phyloP scores from a whole-genome alignment of 371 early-diverging fungal genomes.

The Apophysomyces sp. region DNA sequence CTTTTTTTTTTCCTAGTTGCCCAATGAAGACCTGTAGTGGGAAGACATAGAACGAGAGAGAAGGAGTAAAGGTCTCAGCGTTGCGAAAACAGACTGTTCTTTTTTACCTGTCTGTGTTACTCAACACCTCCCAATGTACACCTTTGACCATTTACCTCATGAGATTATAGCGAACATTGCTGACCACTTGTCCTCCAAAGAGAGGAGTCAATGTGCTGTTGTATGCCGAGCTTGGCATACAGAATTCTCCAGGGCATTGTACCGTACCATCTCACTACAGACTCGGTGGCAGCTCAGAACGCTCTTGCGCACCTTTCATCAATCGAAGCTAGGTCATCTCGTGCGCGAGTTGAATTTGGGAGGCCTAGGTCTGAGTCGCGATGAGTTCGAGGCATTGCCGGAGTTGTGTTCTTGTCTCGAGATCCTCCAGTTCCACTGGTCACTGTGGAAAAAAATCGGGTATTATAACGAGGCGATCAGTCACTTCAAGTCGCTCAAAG shows the following conservation, averaged over 20 bases:
- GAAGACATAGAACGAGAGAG: too few species aligned
- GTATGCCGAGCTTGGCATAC: neutral
- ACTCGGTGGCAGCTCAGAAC: neutral
- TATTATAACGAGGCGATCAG: neutral
- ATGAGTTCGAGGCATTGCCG: neutral
- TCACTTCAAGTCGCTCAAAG: neutral
- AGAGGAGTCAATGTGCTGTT: neutral
- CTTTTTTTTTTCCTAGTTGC: too few species aligned
- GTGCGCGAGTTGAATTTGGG: neutral
- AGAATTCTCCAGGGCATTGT: neutral
- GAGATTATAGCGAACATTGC: neutral
- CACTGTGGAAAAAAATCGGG: neutral
- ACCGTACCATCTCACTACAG: neutral
- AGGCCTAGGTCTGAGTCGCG: neutral
- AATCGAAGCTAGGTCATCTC: neutral
- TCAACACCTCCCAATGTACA: too few species aligned
- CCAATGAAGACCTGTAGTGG: too few species aligned
- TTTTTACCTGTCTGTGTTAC: too few species aligned
- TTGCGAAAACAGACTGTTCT: too few species aligned
- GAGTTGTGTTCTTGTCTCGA: neutral
- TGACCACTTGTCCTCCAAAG: neutral
- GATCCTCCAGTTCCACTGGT: neutral
- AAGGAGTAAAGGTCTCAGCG: too few species aligned
- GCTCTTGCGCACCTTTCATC: neutral
- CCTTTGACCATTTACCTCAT: too few species aligned